phyloP scores from a whole-genome alignment of 225 moss, liverwort and hornwort species.

The Takakia lepidozioides region DNA sequence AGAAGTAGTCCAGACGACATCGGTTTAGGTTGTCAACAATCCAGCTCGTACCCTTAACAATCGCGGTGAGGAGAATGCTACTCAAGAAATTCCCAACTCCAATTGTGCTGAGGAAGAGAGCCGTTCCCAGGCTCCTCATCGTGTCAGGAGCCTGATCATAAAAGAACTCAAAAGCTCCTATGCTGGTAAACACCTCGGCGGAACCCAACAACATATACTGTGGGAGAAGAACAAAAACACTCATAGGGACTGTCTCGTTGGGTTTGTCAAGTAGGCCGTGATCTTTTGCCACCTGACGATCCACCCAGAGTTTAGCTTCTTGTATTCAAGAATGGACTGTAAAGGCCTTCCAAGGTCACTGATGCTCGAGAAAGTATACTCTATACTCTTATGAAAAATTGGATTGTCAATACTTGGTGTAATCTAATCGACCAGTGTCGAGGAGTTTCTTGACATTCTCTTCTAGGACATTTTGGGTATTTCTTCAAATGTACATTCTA shows the following conservation, averaged over 20 bases:
- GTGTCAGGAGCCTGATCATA: slow-evolving; percentile 34
- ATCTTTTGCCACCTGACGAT: slow-evolving; percentile 8
- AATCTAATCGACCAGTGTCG: no score
- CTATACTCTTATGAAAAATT: no score
- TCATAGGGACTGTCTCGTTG: slow-evolving; percentile 14
- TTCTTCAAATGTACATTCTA: no score
- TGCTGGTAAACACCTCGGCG: slow-evolving; percentile 23
- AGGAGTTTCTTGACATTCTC: no score
- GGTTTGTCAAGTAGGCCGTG: slow-evolving; percentile 19
- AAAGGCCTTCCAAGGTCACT: no score
- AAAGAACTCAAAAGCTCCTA: slow-evolving; percentile 33
- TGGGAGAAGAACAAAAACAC: slow-evolving; percentile 20
- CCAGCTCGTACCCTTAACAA: slow-evolving; percentile 25
- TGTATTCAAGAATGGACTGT: no score
- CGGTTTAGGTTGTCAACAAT: slow-evolving; percentile 31
- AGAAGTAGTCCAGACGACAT: slow-evolving; percentile 26
- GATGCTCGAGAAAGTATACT: no score
- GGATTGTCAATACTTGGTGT: no score
- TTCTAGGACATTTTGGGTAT: no score
- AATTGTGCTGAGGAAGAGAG: slow-evolving; percentile 20
- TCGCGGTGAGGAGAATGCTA: slow-evolving; percentile 14
- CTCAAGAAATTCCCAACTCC: slow-evolving; percentile 27
- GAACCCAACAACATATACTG: slow-evolving; percentile 32
- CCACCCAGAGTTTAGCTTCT: no score
- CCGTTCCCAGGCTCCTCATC: slow-evolving; percentile 29